Evolutionary conservation across 768 basidiomycete genomes (phyloP).

Genomic region (Auricularia auricula-judae): DNA sequence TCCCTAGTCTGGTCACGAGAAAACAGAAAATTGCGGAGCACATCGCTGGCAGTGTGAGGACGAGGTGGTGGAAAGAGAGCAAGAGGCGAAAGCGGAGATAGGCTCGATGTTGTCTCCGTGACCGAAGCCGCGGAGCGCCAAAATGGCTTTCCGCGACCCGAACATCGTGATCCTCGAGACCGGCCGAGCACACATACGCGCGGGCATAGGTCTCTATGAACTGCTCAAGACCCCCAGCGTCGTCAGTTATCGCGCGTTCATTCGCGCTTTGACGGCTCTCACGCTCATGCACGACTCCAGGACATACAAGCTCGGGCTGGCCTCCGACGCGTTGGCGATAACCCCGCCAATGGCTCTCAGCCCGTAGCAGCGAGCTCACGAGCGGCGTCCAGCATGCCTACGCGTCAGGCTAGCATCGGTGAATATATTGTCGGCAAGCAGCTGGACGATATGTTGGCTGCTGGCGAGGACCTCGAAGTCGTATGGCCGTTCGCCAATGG

Average conservation of each 20-base stretch:
- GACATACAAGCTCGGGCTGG: conserved; percentile 76
- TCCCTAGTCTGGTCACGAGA: too few species aligned
- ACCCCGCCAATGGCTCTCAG: neutral
- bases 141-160: conserved; percentile 59
- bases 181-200: conserved; percentile 55
- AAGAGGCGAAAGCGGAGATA: too few species aligned
- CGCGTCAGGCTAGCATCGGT: conserved; percentile 41
- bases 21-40: too few species aligned
- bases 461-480: conserved; percentile 59
- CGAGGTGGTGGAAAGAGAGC: too few species aligned
- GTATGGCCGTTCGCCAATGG: conserved; percentile 79
- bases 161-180: conserved; percentile 76
- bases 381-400: conserved; percentile 48
- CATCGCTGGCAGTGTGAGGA: too few species aligned
- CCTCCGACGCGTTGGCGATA: conserved; percentile 26
- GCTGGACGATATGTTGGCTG: conserved; percentile 68
- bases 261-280: conserved; percentile 1
- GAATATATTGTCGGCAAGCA: conserved; percentile 77
- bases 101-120: too few species aligned
- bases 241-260: conserved; percentile 35
- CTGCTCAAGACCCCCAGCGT: conserved; percentile 65
- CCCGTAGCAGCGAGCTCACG: conserved; percentile 71
- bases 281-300: conserved; percentile 27
- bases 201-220: conserved; percentile 71
- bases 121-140: neutral